Evolutionary conservation across 1,284 basidiomycete species (phyloP).

Genomic region (Ganoderma multipileum): DNA sequence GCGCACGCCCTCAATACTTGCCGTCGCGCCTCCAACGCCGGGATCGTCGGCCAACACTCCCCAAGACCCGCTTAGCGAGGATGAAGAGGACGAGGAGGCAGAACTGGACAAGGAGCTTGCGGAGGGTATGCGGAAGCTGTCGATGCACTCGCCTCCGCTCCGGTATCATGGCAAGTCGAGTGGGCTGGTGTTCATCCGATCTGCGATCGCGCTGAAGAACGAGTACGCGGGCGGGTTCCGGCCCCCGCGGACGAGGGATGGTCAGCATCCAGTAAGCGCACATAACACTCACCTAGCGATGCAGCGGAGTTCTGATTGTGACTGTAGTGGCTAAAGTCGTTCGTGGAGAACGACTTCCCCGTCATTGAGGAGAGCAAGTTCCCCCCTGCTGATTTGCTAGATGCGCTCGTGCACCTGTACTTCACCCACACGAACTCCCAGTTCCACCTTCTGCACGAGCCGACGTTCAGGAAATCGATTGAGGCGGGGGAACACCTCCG

Average conservation of each 20-base stretch:
- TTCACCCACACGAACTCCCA: conserved; percentile 68
- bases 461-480: conserved; percentile 71
- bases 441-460: conserved; percentile 79
- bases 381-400: conserved; percentile 68
- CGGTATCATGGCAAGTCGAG: conserved; percentile 62
- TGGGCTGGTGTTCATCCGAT: conserved; percentile 53
- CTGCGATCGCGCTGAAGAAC: conserved; percentile 53
- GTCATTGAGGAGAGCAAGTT: conserved; percentile 44
- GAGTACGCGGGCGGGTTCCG: conserved; percentile 19
- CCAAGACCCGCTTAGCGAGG: not conserved
- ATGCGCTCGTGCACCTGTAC: conserved; percentile 70
- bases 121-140: conserved; percentile 33
- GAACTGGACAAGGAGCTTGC: conserved; percentile 15
- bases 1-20: conserved; percentile 11
- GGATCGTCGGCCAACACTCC: conserved; percentile 8
- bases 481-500: conserved; percentile 59
- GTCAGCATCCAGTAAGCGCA: conserved; percentile 26
- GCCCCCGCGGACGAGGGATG: not conserved
- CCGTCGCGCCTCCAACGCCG: conserved; percentile 20
- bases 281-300: not conserved
- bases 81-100: not conserved
- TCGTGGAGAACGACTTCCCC: not conserved
- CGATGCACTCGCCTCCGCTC: conserved; percentile 34
- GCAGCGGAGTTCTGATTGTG: not conserved
- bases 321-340: not conserved